These are phyloP conservation scores for Ophiostoma sp. DNA, from an alignment of 2,329 filamentous ascomycete species.

Conservation along the genomic window DNA sequence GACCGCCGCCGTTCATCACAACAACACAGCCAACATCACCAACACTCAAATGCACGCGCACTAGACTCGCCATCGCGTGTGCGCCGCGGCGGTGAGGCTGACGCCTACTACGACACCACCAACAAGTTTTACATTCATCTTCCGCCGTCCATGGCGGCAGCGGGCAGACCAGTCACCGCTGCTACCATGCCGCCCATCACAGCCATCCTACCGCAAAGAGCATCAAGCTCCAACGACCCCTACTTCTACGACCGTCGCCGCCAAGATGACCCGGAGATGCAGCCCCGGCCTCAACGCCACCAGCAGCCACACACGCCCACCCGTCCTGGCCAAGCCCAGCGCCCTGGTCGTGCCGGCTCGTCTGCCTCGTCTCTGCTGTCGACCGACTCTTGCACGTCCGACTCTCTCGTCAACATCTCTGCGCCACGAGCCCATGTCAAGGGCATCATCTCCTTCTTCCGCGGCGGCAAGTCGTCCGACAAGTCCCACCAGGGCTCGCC, in stretches of 20 bases:
- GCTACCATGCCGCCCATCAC: neutral
- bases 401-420: slow-evolving; percentile 35
- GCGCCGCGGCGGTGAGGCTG: slow-evolving; percentile 20
- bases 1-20: neutral
- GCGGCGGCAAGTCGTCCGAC: slow-evolving; percentile 2
- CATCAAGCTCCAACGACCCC: neutral
- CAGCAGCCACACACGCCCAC: slow-evolving; percentile 14
- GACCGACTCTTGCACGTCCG: slow-evolving; percentile 34
- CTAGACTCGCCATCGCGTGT: no score
- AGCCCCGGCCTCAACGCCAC: slow-evolving; percentile 25
- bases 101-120: slow-evolving; percentile 21
- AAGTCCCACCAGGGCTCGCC: slow-evolving; percentile 2
- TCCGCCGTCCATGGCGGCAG: neutral
- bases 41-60: neutral
- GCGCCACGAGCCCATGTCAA: slow-evolving; percentile 30
- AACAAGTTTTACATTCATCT: slow-evolving; percentile 16
- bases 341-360: slow-evolving; percentile 29
- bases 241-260: slow-evolving; percentile 19
- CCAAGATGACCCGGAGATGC: slow-evolving; percentile 16
- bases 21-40: neutral
- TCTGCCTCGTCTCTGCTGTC: slow-evolving; percentile 28
- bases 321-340: slow-evolving; percentile 15
- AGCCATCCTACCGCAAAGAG: neutral
- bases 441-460: slow-evolving; percentile 35
- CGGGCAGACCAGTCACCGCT: slow-evolving; percentile 10